Conservation (phyloP, 345 rosid genomes). For the Lepidium aucheri region DNA sequence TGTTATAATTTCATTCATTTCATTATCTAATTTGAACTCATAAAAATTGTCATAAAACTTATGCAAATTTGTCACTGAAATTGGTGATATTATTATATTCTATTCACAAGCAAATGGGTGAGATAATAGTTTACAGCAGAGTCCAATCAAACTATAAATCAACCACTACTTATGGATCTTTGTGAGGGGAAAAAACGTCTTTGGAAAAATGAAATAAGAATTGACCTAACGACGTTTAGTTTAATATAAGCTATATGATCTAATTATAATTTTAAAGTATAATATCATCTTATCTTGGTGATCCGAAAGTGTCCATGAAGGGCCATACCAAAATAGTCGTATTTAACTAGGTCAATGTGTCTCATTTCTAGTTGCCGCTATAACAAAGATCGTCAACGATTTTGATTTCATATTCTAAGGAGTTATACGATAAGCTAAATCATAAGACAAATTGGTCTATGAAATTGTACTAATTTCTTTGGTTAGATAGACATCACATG, state of each 20-base stretch:
- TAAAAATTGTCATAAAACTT: neutral
- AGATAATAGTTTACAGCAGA: neutral
- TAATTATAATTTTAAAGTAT: neutral
- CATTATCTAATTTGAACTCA: neutral
- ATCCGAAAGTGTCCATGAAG: constrained; percentile 16
- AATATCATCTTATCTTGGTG: neutral
- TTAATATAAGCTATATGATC: neutral
- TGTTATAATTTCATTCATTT: no score
- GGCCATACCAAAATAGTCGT: neutral
- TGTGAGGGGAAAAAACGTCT: neutral
- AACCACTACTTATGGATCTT: constrained; percentile 6
- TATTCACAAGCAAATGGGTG: neutral
- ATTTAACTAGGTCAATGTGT: neutral
- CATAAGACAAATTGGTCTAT: neutral
- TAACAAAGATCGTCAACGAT: neutral
- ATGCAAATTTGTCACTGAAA: neutral
- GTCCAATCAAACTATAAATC: constrained; percentile 3
- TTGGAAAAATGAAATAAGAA: neutral
- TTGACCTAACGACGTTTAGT: constrained; percentile 17
- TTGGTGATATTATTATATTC: no score
- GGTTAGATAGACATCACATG: no score
- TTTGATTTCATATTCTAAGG: neutral
- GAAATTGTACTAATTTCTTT: neutral
- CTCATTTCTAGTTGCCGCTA: constrained; percentile 11
- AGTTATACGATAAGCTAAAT: neutral